These are phyloP conservation scores for Quillaja saponaria DNA, from an alignment of 306 rosid genomes.

Conservation along the genomic window DNA sequence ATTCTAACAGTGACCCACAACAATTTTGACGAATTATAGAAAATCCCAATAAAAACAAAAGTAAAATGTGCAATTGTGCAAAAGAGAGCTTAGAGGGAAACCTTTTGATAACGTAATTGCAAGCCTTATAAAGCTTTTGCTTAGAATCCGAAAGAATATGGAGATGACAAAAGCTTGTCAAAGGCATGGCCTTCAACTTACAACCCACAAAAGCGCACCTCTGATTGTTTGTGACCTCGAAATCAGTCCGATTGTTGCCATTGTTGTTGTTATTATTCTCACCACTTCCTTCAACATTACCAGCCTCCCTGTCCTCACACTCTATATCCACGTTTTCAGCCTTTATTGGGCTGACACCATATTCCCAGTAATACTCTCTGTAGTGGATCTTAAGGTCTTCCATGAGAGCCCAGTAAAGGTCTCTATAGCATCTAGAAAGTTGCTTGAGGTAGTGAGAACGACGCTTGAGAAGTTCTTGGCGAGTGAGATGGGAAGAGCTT, in stretches of 20 bases:
- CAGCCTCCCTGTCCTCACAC: conserved; percentile 7
- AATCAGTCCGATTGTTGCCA: neutral
- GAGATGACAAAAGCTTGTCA: conserved; percentile 60
- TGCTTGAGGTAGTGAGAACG: conserved; percentile 24
- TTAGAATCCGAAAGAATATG: conserved; percentile 68
- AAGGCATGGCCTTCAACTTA: conserved; percentile 58
- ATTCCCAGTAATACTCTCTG: conserved; percentile 30
- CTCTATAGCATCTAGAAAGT: conserved; percentile 36
- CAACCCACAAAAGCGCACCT: conserved; percentile 57
- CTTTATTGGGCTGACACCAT: conserved; percentile 26
- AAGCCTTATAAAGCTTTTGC: conserved; percentile 68
- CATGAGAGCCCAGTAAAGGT: conserved; percentile 37
- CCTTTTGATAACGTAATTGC: conserved; percentile 60
- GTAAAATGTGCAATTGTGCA: too few relatives aligned
- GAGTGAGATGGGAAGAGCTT: conserved; percentile 29
- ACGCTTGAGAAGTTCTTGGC: conserved; percentile 33
- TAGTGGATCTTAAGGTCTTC: conserved; percentile 23
- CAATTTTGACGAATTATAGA: too few relatives aligned
- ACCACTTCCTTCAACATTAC: conserved; percentile 8
- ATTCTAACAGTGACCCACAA: too few relatives aligned
- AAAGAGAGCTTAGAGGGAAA: neutral
- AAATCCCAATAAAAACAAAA: too few relatives aligned
- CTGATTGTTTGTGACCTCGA: conserved; percentile 10
- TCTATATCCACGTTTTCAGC: neutral
- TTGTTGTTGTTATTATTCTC: neutral